A percentile compares a stretch with the other conserved stretches of the same genome.
phyloP scores from a whole-genome alignment of 2,329 filamentous ascomycete species.

The Pseudogymnoascus sp. region DNA sequence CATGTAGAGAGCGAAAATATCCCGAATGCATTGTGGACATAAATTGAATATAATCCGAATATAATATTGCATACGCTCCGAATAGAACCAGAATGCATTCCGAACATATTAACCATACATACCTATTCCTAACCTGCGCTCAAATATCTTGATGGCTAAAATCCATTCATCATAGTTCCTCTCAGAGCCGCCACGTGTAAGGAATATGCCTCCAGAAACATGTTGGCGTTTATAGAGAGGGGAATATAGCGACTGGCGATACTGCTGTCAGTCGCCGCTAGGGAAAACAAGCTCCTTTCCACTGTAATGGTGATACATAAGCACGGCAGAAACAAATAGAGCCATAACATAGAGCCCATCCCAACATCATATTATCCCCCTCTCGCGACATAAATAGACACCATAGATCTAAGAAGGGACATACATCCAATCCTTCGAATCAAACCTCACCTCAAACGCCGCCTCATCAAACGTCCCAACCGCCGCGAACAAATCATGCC shows the following conservation, averaged over 20 bases:
- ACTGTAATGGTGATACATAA: not conserved
- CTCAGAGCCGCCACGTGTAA: too few relatives aligned
- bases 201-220: too few relatives aligned
- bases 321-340: not conserved
- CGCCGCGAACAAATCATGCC: slow-evolving; percentile 62
- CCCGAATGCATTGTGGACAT: too few relatives aligned
- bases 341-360: not conserved
- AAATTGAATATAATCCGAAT: too few relatives aligned
- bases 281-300: not conserved
- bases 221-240: too few relatives aligned
- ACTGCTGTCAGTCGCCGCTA: not conserved
- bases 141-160: too few relatives aligned
- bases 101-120: too few relatives aligned
- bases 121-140: too few relatives aligned
- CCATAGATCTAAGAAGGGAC: slow-evolving; percentile 17
- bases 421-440: slow-evolving; percentile 52
- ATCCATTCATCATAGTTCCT: too few relatives aligned
- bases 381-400: not conserved
- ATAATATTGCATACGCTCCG: too few relatives aligned
- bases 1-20: too few relatives aligned
- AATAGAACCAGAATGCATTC: too few relatives aligned
- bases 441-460: slow-evolving; percentile 60
- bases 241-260: not conserved
- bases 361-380: not conserved
- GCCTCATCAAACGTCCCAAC: slow-evolving; percentile 65